These are phyloP conservation scores for Caloboletus inedulis DNA, from an alignment of 1,284 basidiomycete genomes.

Conservation along the genomic window DNA sequence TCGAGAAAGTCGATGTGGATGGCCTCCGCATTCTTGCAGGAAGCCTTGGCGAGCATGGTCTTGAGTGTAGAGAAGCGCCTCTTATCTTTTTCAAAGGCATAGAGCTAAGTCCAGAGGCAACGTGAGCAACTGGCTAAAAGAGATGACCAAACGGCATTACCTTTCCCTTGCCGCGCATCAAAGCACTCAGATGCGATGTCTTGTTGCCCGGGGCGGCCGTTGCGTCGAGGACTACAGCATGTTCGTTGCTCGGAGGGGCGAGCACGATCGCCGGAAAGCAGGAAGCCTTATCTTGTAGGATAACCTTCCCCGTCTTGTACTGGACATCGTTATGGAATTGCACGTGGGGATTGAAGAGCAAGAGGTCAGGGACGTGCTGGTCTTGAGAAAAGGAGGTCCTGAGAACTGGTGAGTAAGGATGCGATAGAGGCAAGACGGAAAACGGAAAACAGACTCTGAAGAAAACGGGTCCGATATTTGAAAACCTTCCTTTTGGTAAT, in stretches of 20 bases:
- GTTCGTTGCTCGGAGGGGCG: slow-evolving; percentile 49
- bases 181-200: slow-evolving; percentile 87
- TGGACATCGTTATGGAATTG: slow-evolving; percentile 60
- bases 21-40: slow-evolving; percentile 74
- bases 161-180: slow-evolving; percentile 80
- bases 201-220: slow-evolving; percentile 99
- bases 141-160: slow-evolving; percentile 38
- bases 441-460: slow-evolving; percentile 41
- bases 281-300: slow-evolving; percentile 96
- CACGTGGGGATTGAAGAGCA: slow-evolving; percentile 69
- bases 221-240: slow-evolving; percentile 79
- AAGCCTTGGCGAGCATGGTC: slow-evolving; percentile 78
- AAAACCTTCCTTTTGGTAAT: slow-evolving; percentile 56
- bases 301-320: slow-evolving; percentile 76
- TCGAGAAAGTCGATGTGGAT: slow-evolving; percentile 79
- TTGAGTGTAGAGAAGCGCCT: slow-evolving; percentile 78
- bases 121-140: slow-evolving; percentile 8
- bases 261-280: slow-evolving; percentile 93
- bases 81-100: slow-evolving; percentile 83
- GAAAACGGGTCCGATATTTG: slow-evolving; percentile 48
- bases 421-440: not conserved
- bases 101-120: slow-evolving; percentile 47
- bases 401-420: slow-evolving; percentile 9
- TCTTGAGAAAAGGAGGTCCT: slow-evolving; percentile 70
- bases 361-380: slow-evolving; percentile 75